Evolutionary conservation across 1,284 basidiomycete genomes (phyloP).

Genomic region (Exobasidium cylindrosporum): DNA sequence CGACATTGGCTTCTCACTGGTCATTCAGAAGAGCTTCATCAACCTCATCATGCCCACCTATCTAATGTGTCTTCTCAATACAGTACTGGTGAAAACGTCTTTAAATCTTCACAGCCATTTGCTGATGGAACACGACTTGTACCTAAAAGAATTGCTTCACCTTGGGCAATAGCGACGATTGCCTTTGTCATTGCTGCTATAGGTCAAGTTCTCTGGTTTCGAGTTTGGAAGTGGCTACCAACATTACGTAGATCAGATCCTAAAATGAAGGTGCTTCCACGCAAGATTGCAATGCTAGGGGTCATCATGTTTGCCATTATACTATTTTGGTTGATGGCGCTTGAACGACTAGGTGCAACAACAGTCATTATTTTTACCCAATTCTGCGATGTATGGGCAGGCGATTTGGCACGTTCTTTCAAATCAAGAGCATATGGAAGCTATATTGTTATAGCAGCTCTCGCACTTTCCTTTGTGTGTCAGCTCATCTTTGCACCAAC

Average conservation of each 20-base stretch:
- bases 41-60: neutral
- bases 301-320: constrained; percentile 36
- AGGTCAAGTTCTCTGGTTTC: constrained; percentile 35
- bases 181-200: constrained; percentile 38
- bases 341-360: constrained; percentile 41
- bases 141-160: neutral
- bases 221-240: constrained; percentile 46
- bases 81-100: neutral
- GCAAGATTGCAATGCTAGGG: constrained; percentile 31
- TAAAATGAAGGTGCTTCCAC: constrained; percentile 25
- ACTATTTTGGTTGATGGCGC: constrained; percentile 46
- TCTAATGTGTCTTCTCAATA: neutral
- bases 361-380: constrained; percentile 51
- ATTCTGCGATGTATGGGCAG: constrained; percentile 52
- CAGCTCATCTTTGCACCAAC: constrained; percentile 10
- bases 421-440: constrained; percentile 22
- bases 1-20: constrained; percentile 46
- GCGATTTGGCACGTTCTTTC: constrained; percentile 32
- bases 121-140: neutral
- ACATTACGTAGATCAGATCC: constrained; percentile 25
- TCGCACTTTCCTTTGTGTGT: constrained; percentile 9
- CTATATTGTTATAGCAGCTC: constrained; percentile 7
- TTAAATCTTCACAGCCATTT: neutral
- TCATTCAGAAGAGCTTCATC: constrained; percentile 30
- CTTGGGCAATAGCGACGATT: constrained; percentile 46